Evolutionary conservation across 345 rosid genomes (phyloP), one percentile per base, ranked within the genome.

Genomic region (Acer negundo): DNA sequence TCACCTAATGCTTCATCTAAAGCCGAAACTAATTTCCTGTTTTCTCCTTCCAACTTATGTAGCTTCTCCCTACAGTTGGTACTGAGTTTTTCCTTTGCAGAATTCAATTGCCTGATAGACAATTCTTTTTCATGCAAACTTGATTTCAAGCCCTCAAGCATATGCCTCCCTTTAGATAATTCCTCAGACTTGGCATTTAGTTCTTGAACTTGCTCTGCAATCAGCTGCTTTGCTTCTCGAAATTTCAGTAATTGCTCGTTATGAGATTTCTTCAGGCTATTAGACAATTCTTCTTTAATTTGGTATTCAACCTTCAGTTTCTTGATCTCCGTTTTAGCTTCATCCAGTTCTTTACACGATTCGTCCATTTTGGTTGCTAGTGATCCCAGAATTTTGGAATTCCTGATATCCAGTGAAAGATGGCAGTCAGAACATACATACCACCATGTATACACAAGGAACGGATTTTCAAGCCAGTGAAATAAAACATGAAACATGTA

Each of bases 141-240:
- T 23, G 61, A 63, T 47, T 9, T 74, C 11, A 63, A 58, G 61
- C 11, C 19, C 26, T 26, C 70, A 64, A 49, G 8, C 15, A 12
- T 8, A 28, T 63, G n/a, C 70, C 62, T 75, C 8, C 44, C 64
- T 75, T 64, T 31, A 64, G 62, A 64, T 47, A 75, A 46, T 40
- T 75, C 77, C 62, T 64, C 77, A 15, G 24, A 63, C 77, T 64
- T 35, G 62, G 62, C 47, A 63, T 26, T 31, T 47, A 75, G 23
- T 46, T 24, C 62, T 3, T 22, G 62, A 47, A 62, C 70, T 70
- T 64, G 58, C 61, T 75, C 31, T 23, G 6, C 38, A 35, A 35
- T 35, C 38, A 35, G 38, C 38, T 35, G 38, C 38, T 35, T 35
- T 6, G 77, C 70, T 47, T 64, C 77, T 46, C 47, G 22, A n/a